These are phyloP conservation scores for Ophiostoma angusticollis DNA, from an alignment of 2,329 filamentous ascomycete genomes.

Conservation along the genomic window DNA sequence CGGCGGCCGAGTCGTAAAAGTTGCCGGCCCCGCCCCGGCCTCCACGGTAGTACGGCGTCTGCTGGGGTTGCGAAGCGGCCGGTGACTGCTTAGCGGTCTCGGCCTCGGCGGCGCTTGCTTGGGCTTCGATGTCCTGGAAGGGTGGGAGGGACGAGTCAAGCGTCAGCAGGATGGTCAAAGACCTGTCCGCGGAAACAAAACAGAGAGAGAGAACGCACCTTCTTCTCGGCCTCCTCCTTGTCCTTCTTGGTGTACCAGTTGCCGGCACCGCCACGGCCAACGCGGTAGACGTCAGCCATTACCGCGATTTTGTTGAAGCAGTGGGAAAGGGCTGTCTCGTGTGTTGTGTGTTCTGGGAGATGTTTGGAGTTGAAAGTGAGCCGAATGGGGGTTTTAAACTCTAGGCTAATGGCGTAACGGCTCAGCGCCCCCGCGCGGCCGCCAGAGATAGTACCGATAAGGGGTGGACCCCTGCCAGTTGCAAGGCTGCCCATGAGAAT, in stretches of 20 bases:
- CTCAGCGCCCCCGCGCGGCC: too few species aligned
- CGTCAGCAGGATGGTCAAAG: not conserved
- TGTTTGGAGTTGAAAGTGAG: too few species aligned
- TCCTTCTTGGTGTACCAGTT: conserved; percentile 46
- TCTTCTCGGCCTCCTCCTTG: conserved; percentile 29
- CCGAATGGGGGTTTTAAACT: too few species aligned
- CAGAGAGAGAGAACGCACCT: conserved; percentile 2
- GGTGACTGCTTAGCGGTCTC: not conserved
- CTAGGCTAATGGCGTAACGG: too few species aligned
- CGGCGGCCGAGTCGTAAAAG: conserved; percentile 30
- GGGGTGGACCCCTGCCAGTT: too few species aligned
- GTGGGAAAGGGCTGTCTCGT: too few species aligned
- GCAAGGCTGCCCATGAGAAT: too few species aligned
- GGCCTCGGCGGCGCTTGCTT: conserved; percentile 15
- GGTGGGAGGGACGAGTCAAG: too few species aligned
- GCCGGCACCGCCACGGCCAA: conserved; percentile 51
- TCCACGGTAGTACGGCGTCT: conserved; percentile 24
- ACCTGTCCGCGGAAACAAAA: not conserved
- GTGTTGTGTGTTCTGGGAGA: too few species aligned
- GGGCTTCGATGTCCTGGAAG: conserved; percentile 28
- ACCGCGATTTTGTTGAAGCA: too few species aligned
- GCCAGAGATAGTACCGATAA: too few species aligned
- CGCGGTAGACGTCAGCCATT: conserved; percentile 38
- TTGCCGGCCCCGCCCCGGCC: conserved; percentile 54
- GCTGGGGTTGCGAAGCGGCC: conserved; percentile 15